Base-by-base conservation (phyloP, 2,329 filamentous ascomycete genomes). In the Fusarium ramigenum region DNA sequence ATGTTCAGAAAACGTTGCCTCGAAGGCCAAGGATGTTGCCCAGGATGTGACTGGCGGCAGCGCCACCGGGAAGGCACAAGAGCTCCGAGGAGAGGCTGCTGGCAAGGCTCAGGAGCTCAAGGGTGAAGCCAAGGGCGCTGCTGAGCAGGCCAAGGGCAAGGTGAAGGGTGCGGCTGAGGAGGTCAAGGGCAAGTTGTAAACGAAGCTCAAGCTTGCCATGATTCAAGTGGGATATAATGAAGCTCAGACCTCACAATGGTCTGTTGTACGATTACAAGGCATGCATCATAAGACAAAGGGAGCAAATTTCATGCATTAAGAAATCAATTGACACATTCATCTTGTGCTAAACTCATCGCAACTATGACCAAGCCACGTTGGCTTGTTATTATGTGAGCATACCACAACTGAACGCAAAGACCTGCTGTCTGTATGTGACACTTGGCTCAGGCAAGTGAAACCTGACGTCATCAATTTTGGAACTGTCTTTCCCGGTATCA, bases 11-110 rank as follows among this genome's bases (percentile, higher is more conserved):
- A 78, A 77, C 28, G 81, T 82, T 42, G 79, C 83, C 15, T 78
- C 82, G 66, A 90, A 90, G 78, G 82, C 85, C 58, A 89, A 89
- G 79, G 81, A 86, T 28, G 72, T 82, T 32, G 80, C 81, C 18
- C 75, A 82, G 10, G 78, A 86, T 7, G 75, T 80, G 23, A 78
- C 75, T 10, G 23, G 47, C 21, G 79, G 80, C 50, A 73, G 82
- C 53, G 77, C 79, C 12, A 77, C 79, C 49, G 81, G 79, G 25
- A 80, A 80, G 65, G 80, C 84, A 0, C 77, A 80, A 43, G 78
- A 83, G 69, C 60, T 83, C 21, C 77, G 77, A 60, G 83, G 83
- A 58, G 77, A 85, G 67, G 82, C 80, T 19, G 80, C 82, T 66
- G 82, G 81, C 40, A 80, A 80, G 63, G 80, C 84, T 0, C 75